Evolutionary conservation across 495 filamentous ascomycete species (phyloP), one percentile per base, ranked within the genome.

Genomic region (Aspergillus wentii): DNA sequence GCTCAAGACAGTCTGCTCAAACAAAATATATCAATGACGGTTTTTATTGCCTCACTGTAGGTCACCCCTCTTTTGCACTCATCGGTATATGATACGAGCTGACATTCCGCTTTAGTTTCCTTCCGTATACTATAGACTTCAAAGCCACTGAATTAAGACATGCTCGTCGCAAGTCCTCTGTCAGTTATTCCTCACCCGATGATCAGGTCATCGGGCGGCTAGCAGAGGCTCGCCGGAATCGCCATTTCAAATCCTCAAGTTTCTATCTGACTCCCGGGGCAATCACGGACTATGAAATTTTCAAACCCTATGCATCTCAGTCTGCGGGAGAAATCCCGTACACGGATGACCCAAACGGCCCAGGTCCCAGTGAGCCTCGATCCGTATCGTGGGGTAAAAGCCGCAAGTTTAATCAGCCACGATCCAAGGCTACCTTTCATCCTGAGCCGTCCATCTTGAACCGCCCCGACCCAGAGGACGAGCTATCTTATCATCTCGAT

Each of bases 391-490:
- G 84, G 85, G 83, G 83, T 7, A 70, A 66, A 17, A 77, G 65
- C 14, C 55, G 56, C 17, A 57, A 69, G 31, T 78, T 80, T 51
- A 79, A 84, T 51, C 88, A 94, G 49, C 88, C 88, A 8, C 77
- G 66, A 44, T 84, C 86, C 4, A 74, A 75, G 38, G 82, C 82
- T 13, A 79, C 69, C 27, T 71, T 73, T 10, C 71, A 78, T 25
- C 87, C 85, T 8, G 79, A 78, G 0, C 74, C 74, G 14, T 82
- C 79, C 3, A 76, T 90, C 30, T 52, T 83, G 19, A 75, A 83
- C 42, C 75, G 76, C 44, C 66, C 72, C 9, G 61, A 31, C 62
- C 62, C 45, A 42, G 62, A 26, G 39, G 64, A 44, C 8, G 44
- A 38, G 4, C 13, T 17, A 14, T 19, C 21, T 14, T 18, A 17